Conservation (phyloP, 2,329 filamentous ascomycete genomes). For the Cladosporium oxysporum region DNA sequence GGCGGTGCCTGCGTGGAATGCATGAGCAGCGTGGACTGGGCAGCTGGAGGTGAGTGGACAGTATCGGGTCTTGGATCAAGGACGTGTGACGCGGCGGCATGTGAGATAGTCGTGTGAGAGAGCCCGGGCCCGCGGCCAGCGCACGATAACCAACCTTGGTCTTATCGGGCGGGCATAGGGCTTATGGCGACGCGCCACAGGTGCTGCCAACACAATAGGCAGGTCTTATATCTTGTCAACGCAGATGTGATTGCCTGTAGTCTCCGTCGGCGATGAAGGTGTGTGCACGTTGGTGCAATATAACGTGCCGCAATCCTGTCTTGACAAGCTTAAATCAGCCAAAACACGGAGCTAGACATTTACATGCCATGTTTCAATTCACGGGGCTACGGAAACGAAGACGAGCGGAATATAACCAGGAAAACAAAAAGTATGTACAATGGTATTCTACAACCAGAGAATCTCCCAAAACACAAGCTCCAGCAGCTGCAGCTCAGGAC, state of each 20-base stretch:
- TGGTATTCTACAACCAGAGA: constrained; percentile 17
- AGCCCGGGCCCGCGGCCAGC: not conserved
- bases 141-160: not conserved
- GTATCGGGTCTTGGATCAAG: not conserved
- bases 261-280: too few relatives aligned
- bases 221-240: not conserved
- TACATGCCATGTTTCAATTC: not conserved
- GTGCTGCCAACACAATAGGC: not conserved
- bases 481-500: constrained; percentile 1
- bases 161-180: not conserved
- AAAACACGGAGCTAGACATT: not conserved
- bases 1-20: constrained; percentile 9
- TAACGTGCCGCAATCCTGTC: not conserved
- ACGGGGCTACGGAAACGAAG: not conserved
- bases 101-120: constrained; percentile 6
- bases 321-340: not conserved
- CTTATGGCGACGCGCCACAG: not conserved
- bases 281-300: not conserved
- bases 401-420: not conserved
- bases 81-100: constrained; percentile 9
- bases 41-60: not conserved
- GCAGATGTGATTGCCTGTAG: not conserved
- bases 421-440: constrained; percentile 12
- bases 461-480: not conserved
- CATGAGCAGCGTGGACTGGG: constrained; percentile 1